Evolutionary conservation across 2,329 filamentous ascomycete species (phyloP).

Genomic region (Epichloe uncinata): DNA sequence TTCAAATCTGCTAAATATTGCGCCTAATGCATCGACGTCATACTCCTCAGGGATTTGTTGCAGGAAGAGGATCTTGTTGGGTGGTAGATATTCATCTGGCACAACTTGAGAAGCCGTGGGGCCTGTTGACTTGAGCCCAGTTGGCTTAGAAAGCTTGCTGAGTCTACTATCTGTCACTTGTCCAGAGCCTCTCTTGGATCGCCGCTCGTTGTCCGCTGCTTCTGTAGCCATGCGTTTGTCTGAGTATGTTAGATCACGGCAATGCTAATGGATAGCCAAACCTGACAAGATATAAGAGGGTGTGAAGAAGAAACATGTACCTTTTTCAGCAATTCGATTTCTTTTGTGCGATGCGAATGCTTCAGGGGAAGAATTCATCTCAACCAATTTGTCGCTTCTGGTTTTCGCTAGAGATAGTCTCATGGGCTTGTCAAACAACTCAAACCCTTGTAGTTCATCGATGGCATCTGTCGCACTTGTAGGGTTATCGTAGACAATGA

Average conservation of each 20-base stretch:
- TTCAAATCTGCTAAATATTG: slow-evolving; percentile 78
- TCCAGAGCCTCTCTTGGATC: slow-evolving; percentile 49
- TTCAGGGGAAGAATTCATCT: slow-evolving; percentile 58
- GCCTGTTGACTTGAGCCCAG: slow-evolving; percentile 63
- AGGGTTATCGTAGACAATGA: slow-evolving; percentile 77
- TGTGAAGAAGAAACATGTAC: slow-evolving; percentile 31
- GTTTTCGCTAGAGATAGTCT: slow-evolving; percentile 69
- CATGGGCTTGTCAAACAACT: slow-evolving; percentile 87
- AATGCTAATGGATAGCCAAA: neutral
- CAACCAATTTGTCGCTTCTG: slow-evolving; percentile 76
- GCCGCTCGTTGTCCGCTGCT: slow-evolving; percentile 64
- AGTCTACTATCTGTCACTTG: slow-evolving; percentile 40
- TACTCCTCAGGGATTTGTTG: slow-evolving; percentile 84
- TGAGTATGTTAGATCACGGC: slow-evolving; percentile 14
- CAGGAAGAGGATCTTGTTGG: slow-evolving; percentile 92
- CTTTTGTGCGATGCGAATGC: slow-evolving; percentile 81
- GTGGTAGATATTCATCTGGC: slow-evolving; percentile 94
- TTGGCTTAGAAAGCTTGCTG: slow-evolving; percentile 46
- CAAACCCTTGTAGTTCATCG: slow-evolving; percentile 83
- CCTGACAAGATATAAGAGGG: neutral
- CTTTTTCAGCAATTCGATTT: slow-evolving; percentile 75
- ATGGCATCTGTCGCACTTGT: slow-evolving; percentile 71
- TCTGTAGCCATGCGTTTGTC: slow-evolving; percentile 71
- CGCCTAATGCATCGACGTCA: slow-evolving; percentile 64
- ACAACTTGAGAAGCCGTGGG: slow-evolving; percentile 57